Percentiles rank a stretch among this genome's conserved stretches.
phyloP scores from a whole-genome alignment of 2,329 filamentous ascomycete species.

The Aspergillus brasiliensis region DNA sequence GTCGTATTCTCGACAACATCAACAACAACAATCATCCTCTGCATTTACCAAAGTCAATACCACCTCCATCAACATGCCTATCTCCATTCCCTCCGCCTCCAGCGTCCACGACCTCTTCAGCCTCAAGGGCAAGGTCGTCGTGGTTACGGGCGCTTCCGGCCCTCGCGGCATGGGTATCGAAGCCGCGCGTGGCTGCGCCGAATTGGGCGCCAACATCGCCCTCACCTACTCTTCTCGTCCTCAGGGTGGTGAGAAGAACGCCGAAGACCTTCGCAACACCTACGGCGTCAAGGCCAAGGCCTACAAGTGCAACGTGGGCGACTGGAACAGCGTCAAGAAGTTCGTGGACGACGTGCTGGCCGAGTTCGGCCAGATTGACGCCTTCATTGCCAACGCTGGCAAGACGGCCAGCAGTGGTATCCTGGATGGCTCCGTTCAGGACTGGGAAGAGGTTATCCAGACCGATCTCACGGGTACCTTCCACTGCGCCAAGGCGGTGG shows the following conservation, averaged over 20 bases:
- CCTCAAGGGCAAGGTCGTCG: constrained; percentile 51
- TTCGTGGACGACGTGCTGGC: constrained; percentile 62
- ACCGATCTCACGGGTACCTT: constrained; percentile 86
- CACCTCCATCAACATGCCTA: constrained; percentile 37
- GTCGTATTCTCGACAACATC: background rate
- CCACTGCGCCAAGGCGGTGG: constrained; percentile 86
- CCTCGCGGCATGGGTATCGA: constrained; percentile 70
- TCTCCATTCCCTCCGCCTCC: constrained; percentile 37
- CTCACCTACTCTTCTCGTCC: constrained; percentile 68
- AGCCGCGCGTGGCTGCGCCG: constrained; percentile 65
- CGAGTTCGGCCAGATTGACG: constrained; percentile 72
- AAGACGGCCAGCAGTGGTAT: constrained; percentile 69
- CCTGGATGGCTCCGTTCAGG: constrained; percentile 69
- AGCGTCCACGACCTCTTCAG: constrained; percentile 47
- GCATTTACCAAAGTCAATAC: background rate
- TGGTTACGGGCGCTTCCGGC: constrained; percentile 56
- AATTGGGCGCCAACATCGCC: constrained; percentile 65
- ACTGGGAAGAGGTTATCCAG: constrained; percentile 76
- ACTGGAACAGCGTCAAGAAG: constrained; percentile 58
- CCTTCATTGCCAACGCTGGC: constrained; percentile 70
- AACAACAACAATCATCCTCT: background rate
- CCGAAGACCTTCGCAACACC: constrained; percentile 59
- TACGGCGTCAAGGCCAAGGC: constrained; percentile 68
- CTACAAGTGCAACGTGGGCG: constrained; percentile 65
- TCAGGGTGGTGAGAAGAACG: constrained; percentile 66